Percentiles rank a stretch among this genome's conserved stretches.
Evolutionary conservation across 345 rosid species (phyloP).

Genomic region (Aquilaria yunnanensis): DNA sequence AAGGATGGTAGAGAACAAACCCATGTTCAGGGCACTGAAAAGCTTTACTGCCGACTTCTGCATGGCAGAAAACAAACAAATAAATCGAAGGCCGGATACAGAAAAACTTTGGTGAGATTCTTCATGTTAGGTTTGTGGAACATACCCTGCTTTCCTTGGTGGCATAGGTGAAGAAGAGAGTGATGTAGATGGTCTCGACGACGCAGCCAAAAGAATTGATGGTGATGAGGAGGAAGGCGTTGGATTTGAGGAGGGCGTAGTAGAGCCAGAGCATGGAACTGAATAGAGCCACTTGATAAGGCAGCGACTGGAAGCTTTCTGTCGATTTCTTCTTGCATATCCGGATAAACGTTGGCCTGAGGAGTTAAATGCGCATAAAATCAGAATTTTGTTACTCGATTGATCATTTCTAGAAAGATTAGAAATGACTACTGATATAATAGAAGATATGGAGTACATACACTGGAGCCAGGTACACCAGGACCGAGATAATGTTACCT

Average conservation of each 20-base stretch:
- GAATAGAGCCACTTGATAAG: conserved; percentile 80
- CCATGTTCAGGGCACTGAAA: conserved; percentile 47
- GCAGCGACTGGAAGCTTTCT: conserved; percentile 70
- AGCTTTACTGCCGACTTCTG: conserved; percentile 58
- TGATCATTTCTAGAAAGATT: neutral
- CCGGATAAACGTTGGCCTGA: conserved; percentile 75
- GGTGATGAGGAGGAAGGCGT: conserved; percentile 70
- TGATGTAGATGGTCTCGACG: conserved; percentile 63
- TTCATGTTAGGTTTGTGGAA: too few species aligned
- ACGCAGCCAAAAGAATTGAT: conserved; percentile 78
- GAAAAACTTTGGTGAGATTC: too few species aligned
- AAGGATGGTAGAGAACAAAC: conserved; percentile 39
- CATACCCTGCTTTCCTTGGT: conserved; percentile 43
- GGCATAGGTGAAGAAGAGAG: conserved; percentile 56
- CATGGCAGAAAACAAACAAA: neutral
- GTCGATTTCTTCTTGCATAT: conserved; percentile 69
- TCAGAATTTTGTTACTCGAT: neutral
- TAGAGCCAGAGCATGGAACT: conserved; percentile 93
- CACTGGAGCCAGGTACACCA: conserved; percentile 83
- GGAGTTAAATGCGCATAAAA: neutral
- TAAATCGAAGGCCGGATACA: too few species aligned
- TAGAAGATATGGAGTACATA: conserved; percentile 28
- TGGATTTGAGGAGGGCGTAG: conserved; percentile 56
- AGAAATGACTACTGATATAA: neutral
- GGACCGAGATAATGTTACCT: conserved; percentile 74